Evolutionary conservation across 208 protist species (phyloP).

Genomic region (Wallacemonas sp.): DNA sequence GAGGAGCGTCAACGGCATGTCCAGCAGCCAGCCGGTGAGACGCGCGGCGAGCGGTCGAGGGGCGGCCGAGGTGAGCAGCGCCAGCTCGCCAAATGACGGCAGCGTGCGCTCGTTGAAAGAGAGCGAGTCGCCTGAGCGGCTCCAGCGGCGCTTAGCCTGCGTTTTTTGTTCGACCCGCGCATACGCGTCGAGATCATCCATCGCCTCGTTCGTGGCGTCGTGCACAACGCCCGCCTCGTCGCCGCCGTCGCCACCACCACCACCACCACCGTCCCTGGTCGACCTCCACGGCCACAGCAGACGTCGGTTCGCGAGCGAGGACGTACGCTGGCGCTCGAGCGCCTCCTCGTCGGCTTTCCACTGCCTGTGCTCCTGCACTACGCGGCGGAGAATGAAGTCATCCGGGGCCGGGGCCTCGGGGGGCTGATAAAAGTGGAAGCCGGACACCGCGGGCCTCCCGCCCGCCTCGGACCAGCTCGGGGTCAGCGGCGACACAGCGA

Average conservation of each 20-base stretch:
- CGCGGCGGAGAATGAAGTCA: constrained; percentile 6
- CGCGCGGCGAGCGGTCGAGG: not conserved
- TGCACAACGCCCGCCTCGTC: not conserved
- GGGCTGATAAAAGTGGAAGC: not conserved
- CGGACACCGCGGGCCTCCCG: not conserved
- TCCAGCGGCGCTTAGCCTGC: not conserved
- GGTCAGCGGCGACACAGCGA: not conserved
- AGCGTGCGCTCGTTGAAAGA: not conserved
- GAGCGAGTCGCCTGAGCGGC: not conserved
- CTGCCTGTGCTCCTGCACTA: constrained; percentile 13
- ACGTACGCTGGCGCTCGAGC: not conserved
- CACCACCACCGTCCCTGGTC: not conserved
- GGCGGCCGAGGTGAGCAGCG: constrained; percentile 7
- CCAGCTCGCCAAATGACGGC: constrained; percentile 1
- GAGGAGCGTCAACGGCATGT: not conserved
- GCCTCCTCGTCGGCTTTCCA: constrained; percentile 1
- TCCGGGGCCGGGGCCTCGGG: constrained; percentile 2
- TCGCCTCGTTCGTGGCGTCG: constrained; percentile 4
- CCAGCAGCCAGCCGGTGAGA: not conserved
- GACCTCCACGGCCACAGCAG: not conserved
- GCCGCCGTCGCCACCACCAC: not conserved
- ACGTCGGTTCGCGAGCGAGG: not conserved
- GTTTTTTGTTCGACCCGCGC: not conserved
- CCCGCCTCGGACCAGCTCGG: not conserved
- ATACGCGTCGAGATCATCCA: constrained; percentile 8